Base-by-base conservation (phyloP, 106 monocot genomes). In the Dendrobium chrysotoxum region DNA sequence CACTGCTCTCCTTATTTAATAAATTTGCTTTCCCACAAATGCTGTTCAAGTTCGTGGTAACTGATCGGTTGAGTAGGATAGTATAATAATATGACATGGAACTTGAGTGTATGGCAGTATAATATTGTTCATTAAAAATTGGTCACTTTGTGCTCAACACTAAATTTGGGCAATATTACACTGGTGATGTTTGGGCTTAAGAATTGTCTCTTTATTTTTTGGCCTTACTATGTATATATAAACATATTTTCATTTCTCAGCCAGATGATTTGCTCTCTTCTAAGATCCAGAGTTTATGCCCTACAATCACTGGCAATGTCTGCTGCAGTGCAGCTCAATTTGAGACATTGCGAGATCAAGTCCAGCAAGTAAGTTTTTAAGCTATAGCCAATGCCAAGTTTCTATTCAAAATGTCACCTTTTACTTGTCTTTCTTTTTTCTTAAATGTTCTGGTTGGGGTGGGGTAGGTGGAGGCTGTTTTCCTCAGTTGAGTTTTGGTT, bases 251-350 rank as follows among this genome's bases (percentile, higher is more conserved):
- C 31, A 4, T 21, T 79, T 80, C 86, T 71, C 92, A 99, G 99
- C 99, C 99, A 72, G 93, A 93, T 82, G 77, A 86, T 13, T 83
- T 99, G 77, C 80, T 99, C 23, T 99, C 99, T 84, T 85, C 86
- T 8, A 99, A 88, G 90, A 88, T 99, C 42, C 99, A 99, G 85
- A 99, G 95, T 86, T 88, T 99, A 80, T 99, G 99, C 82, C 93
- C 99, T 26, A 91, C 91, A 65, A 99, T 99, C 46, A 88, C 88
- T 28, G 93, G 91, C 40, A 94, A 93, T 85, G 83, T 95, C 40
- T 99, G 99, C 75, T 99, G 99, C 79, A 86, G 82, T 30, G 81
- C 41, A 50, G 87, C 91, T 72, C 99, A 99, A 80, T 99, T 99
- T 83, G 91, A 95, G 40, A 93, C 82, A 71, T 83, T 99, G 87